Conservation (phyloP, 305 asterid genomes). For the Fraxinus sp. region DNA sequence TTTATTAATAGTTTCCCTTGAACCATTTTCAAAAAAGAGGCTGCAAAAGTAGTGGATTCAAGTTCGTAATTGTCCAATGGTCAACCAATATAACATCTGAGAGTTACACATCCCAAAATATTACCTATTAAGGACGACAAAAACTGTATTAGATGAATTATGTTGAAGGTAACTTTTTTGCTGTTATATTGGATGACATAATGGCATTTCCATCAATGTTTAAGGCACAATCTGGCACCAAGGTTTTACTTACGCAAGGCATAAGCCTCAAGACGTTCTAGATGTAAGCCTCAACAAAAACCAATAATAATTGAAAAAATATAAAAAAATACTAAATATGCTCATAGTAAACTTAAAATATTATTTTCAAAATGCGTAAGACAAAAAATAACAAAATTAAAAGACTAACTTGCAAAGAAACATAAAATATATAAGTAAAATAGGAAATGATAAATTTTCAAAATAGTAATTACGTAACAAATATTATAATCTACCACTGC, state of each 20-base stretch:
- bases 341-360: neutral
- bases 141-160: neutral
- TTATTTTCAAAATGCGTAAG: neutral
- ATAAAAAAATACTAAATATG: neutral
- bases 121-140: neutral
- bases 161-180: neutral
- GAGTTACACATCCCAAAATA: neutral
- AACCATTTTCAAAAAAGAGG: slow-evolving; percentile 3
- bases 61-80: neutral
- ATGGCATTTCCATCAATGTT: neutral
- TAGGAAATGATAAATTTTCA: neutral
- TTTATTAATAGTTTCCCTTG: neutral
- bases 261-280: neutral
- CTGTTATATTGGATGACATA: neutral
- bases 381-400: neutral
- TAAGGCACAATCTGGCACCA: neutral
- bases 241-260: neutral
- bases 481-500: neutral
- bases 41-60: slow-evolving; percentile 5
- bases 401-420: neutral
- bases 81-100: slow-evolving; percentile 13
- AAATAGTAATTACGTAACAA: neutral
- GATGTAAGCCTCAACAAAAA: neutral
- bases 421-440: neutral
- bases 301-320: neutral